These are phyloP conservation scores for Syzygium malaccense DNA, from an alignment of 441 rosid genomes.

Conservation along the genomic window DNA sequence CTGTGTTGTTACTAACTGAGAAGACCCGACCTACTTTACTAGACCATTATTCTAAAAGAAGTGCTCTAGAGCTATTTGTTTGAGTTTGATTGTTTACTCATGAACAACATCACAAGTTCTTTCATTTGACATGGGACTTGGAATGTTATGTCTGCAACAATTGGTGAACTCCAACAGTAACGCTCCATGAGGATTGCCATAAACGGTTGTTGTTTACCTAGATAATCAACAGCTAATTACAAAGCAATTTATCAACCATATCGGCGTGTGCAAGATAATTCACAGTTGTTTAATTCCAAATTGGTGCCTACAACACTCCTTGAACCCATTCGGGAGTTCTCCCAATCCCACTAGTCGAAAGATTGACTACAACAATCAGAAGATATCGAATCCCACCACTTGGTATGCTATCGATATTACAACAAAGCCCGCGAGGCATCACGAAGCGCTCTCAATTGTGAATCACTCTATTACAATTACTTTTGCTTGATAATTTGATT, in stretches of 20 bases:
- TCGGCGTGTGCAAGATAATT: not conserved
- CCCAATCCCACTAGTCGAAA: fast-evolving
- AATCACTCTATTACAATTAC: not conserved
- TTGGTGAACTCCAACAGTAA: no score
- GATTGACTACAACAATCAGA: fast-evolving
- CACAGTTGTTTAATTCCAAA: not conserved
- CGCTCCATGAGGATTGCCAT: not conserved
- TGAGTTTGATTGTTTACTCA: not conserved
- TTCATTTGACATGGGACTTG: not conserved
- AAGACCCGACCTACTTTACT: not conserved
- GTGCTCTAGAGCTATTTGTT: fast-evolving
- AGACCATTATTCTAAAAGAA: not conserved
- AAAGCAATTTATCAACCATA: not conserved
- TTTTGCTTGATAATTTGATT: not conserved
- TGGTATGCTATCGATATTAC: no score
- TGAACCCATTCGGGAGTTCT: not conserved
- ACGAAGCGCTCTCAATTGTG: not conserved
- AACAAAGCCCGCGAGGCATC: no score
- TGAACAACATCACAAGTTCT: not conserved
- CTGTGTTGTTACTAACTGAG: not conserved
- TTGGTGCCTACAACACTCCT: not conserved
- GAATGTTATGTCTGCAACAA: not conserved
- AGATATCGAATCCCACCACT: not conserved
- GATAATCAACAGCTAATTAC: not conserved
- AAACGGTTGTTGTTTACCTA: fast-evolving